Evolutionary conservation across 345 rosid species (phyloP), one percentile per base, ranked within the genome.

Genomic region (Eucalyptus decipiens): DNA sequence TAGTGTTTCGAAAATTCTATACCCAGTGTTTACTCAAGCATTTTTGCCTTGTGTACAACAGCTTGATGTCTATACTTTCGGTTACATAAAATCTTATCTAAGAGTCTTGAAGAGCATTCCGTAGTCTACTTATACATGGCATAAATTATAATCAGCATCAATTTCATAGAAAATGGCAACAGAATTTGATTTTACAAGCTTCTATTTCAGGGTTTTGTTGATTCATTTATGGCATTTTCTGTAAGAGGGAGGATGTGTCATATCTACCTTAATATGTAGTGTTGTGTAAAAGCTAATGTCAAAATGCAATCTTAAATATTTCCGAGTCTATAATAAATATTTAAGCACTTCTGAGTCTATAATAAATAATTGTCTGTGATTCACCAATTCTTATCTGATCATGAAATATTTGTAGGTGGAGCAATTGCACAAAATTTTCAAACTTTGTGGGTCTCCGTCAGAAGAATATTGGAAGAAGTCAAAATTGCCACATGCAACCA

Each of bases 391-490:
- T n/a, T n/a, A 16, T 67, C 40, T 67, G 40, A 67, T 67, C 4
- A 18, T 14, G 88, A 65, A 62, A 87, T 28, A 87, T 51, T 76
- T 87, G 24, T 76, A 94, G 96, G 96, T 94, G 87, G 96, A 94
- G 91, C 95, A 93, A 88, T 90, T 94, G 86, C 96, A 94, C 87
- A 94, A 93, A 90, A 93, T 94, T 67, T 94, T 94, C 93, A 94
- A 94, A 88, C 96, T 94, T 51, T 94, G 96, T 86, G 96, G 96
- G 7, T 94, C 95, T 30, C 95, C 95, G 51, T 93, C 94, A 3
- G 95, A 93, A 87, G 94, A 90, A 69, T 93, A 94, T 89, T 94
- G 96, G 95, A 93, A 93, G 89, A 93, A 86, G 87, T 93, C 96
- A 89, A 94, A 93, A 87, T 91, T 94, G 92, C 93, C 94, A 7